Base-by-base conservation (phyloP, 225 moss, liverwort and hornwort species). In the Lunularia cruciata region DNA sequence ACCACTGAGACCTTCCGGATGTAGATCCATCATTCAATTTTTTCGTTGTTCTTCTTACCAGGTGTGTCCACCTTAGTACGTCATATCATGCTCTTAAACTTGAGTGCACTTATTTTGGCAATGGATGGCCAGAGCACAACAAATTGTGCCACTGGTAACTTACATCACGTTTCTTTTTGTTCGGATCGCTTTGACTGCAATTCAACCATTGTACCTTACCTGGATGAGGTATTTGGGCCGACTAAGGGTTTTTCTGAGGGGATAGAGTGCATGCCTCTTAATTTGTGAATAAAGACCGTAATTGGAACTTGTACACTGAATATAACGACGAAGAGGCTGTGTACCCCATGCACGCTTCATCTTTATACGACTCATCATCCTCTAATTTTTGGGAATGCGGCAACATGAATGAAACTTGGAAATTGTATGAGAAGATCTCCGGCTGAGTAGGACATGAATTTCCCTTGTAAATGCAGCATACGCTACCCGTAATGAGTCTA, bases 11-110 rank as follows among this genome's bases (percentile, higher is more conserved):
- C 63, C 42, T 18, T 3, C 43, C 42, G 27, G 43, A 28, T 63
- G 63, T 64, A 64, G 63, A 46, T 64, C 45, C 27, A 18, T 64
- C 46, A 46, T 64, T 64, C 30, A 28, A 26, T 45, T 64, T 45
- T 64, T n/a, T 27, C 27, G 6, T 26, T 18, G 6, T 26, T 18
- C 46, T 27, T 27, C 57, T 12, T 19, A 14, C 63, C 37, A 40
- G 42, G 63, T 43, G 0, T 42, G 13, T 28, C 37, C 42, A 43
- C 11, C 63, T 0, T 18, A 36, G 33, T 0, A 2, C 36, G 59
- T 34, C 36, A 31, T 7, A 36, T 6, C 59, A 16, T 36, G 33
- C 33, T 30, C 35, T 40, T 6, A 32, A 19, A 59, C 14, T 18
- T 59, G 36, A 59, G 16, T 6, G 27, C 49, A 49, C 36, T 59